phyloP scores from a whole-genome alignment of 2,329 filamentous ascomycete species.

The Coleophoma eucalyptorum region DNA sequence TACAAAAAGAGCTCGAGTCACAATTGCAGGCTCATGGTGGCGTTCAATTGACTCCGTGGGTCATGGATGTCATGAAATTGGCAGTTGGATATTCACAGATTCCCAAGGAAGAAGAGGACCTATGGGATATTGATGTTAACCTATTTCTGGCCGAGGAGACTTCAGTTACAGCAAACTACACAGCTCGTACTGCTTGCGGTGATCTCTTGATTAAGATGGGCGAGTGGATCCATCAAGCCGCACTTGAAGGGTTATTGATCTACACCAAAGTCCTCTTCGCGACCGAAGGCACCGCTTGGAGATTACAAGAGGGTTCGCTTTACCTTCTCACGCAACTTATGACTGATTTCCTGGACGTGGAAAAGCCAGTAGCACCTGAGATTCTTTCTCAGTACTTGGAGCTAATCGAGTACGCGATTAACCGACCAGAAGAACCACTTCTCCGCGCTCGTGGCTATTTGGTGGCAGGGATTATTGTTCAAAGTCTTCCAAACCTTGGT shows the following conservation, averaged over 20 bases:
- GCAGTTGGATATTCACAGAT: slow-evolving; percentile 85
- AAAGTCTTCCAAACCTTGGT: slow-evolving; percentile 58
- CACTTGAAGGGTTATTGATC: slow-evolving; percentile 73
- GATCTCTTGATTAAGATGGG: slow-evolving; percentile 90
- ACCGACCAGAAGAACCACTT: slow-evolving; percentile 65
- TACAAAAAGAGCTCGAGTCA: slow-evolving; percentile 82
- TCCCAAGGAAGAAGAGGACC: slow-evolving; percentile 83
- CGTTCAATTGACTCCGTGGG: slow-evolving; percentile 69
- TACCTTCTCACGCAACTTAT: slow-evolving; percentile 83
- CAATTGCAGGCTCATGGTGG: slow-evolving; percentile 62
- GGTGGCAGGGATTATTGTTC: slow-evolving; percentile 75
- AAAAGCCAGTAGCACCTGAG: slow-evolving; percentile 65
- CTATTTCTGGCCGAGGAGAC: slow-evolving; percentile 94
- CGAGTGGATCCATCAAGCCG: slow-evolving; percentile 77
- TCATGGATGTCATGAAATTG: slow-evolving; percentile 83
- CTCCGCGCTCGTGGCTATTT: slow-evolving; percentile 84
- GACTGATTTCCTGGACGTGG: slow-evolving; percentile 76
- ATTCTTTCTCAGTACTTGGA: slow-evolving; percentile 73
- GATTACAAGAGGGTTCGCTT: slow-evolving; percentile 72
- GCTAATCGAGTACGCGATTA: slow-evolving; percentile 75
- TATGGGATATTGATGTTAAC: slow-evolving; percentile 97
- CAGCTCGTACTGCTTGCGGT: slow-evolving; percentile 85
- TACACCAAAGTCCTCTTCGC: slow-evolving; percentile 74
- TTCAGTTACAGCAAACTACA: slow-evolving; percentile 93
- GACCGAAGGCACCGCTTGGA: slow-evolving; percentile 47